Evolutionary conservation across 768 basidiomycete genomes (phyloP).

Genomic region (Phanerochaete sordida): DNA sequence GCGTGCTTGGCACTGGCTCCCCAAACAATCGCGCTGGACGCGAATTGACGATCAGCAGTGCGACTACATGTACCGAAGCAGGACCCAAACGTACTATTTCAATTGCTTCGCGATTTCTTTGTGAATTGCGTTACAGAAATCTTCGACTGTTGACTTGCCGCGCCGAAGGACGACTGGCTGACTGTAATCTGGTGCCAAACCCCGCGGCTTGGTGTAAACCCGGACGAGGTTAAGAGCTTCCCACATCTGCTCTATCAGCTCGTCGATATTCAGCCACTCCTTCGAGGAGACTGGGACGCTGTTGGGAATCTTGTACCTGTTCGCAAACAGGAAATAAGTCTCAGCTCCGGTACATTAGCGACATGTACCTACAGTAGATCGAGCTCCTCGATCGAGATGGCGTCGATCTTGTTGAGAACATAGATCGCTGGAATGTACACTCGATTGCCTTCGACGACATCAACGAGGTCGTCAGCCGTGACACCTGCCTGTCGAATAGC

Average conservation of each 20-base stretch:
- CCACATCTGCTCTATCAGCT: conserved; percentile 94
- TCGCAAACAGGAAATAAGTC: background rate
- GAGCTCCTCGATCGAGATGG: conserved; percentile 96
- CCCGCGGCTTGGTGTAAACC: conserved; percentile 95
- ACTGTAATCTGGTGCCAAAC: conserved; percentile 85
- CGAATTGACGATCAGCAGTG: background rate
- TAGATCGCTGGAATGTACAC: conserved; percentile 94
- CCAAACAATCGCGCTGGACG: conserved; percentile 82
- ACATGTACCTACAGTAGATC: conserved; percentile 66
- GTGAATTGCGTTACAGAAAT: conserved; percentile 92
- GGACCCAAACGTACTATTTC: conserved; percentile 70
- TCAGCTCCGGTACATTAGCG: background rate
- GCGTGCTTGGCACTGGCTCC: conserved; percentile 97
- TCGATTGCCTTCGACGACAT: conserved; percentile 94
- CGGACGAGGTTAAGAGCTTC: conserved; percentile 87
- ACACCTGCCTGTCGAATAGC: conserved; percentile 90
- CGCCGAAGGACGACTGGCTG: conserved; percentile 83
- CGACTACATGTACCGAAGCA: background rate
- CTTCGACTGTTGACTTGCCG: conserved; percentile 66
- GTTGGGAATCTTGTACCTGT: conserved; percentile 89
- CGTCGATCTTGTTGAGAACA: conserved; percentile 95
- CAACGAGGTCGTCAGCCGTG: conserved; percentile 94
- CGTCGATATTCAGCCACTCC: conserved; percentile 96
- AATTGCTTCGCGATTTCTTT: conserved; percentile 97
- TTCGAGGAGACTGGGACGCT: conserved; percentile 92